Percentiles rank a stretch among this genome's conserved stretches.
phyloP scores from a whole-genome alignment of 208 protist species.

The Crithidia thermophila region DNA sequence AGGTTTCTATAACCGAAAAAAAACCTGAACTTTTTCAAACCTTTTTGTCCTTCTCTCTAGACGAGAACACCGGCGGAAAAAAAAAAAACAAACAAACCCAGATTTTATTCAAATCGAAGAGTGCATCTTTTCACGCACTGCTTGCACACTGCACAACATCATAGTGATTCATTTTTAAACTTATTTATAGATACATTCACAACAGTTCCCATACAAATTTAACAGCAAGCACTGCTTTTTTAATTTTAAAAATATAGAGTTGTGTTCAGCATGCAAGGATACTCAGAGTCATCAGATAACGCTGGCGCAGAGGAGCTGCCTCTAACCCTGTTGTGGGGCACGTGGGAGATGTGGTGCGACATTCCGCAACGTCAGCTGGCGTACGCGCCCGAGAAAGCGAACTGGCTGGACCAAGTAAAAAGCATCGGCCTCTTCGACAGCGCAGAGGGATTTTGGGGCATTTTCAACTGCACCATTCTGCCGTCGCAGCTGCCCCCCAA shows the following conservation, averaged over 20 bases:
- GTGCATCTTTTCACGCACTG: too few relatives aligned
- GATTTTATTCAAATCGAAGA: too few relatives aligned
- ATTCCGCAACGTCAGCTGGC: slow-evolving; percentile 30
- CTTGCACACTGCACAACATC: too few relatives aligned
- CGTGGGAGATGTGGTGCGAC: slow-evolving; percentile 92
- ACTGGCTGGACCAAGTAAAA: slow-evolving; percentile 82
- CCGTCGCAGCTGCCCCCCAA: slow-evolving; percentile 78
- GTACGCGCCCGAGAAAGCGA: slow-evolving; percentile 31
- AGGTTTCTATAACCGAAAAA: too few relatives aligned
- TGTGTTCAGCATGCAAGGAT: slow-evolving; percentile 13
- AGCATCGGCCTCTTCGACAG: slow-evolving; percentile 89
- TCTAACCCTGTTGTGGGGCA: slow-evolving; percentile 87
- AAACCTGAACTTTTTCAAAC: too few relatives aligned
- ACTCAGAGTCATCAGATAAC: slow-evolving; percentile 12
- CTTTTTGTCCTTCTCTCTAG: too few relatives aligned
- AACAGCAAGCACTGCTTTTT: not conserved
- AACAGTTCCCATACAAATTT: not conserved
- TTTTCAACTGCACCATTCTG: slow-evolving; percentile 69
- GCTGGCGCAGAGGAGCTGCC: slow-evolving; percentile 26
- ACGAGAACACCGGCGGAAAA: too few relatives aligned
- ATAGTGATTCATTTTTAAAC: too few relatives aligned
- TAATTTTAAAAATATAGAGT: too few relatives aligned
- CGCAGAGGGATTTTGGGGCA: slow-evolving; percentile 89
- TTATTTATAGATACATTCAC: not conserved
- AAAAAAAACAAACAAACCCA: too few relatives aligned